Evolutionary conservation across 768 basidiomycete genomes (phyloP).

Genomic region (Ramaria rubella): DNA sequence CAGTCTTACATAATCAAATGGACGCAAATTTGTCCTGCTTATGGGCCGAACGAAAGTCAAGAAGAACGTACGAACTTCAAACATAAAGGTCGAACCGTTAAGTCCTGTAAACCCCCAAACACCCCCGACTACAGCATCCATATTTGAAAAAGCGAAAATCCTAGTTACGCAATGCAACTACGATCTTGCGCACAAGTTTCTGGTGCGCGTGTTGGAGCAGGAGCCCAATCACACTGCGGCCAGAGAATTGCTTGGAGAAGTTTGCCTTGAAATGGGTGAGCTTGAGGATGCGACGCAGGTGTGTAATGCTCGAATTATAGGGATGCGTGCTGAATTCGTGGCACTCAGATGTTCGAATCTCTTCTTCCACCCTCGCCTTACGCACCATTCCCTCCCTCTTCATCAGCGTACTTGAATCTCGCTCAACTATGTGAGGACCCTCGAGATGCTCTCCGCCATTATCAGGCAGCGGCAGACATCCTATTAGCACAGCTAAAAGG

Average conservation of each 20-base stretch:
- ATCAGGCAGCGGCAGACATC: slow-evolving; percentile 73
- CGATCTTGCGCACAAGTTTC: slow-evolving; percentile 69
- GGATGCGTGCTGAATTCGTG: not conserved
- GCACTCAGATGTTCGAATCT: slow-evolving; percentile 52
- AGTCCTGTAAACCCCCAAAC: slow-evolving; percentile 20
- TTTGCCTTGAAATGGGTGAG: slow-evolving; percentile 73
- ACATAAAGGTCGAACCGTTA: slow-evolving; percentile 6
- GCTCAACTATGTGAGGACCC: slow-evolving; percentile 84
- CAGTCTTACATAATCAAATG: too few species aligned
- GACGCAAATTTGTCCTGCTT: too few species aligned
- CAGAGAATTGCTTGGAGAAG: slow-evolving; percentile 74
- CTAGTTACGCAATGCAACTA: slow-evolving; percentile 82
- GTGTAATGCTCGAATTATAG: slow-evolving; percentile 21
- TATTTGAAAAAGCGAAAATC: slow-evolving; percentile 74
- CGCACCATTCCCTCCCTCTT: slow-evolving; percentile 52
- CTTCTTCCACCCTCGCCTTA: slow-evolving; percentile 53
- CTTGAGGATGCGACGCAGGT: slow-evolving; percentile 65
- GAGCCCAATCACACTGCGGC: slow-evolving; percentile 60
- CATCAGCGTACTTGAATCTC: slow-evolving; percentile 83
- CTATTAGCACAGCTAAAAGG: slow-evolving; percentile 65
- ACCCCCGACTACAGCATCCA: slow-evolving; percentile 41
- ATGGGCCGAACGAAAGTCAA: slow-evolving; percentile 12
- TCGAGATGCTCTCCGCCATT: slow-evolving; percentile 62
- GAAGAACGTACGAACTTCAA: not conserved
- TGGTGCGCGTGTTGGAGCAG: slow-evolving; percentile 57